A percentile compares a stretch with the other conserved stretches of the same genome.
Conservation (phyloP, 106 monocot genomes). For the Acanthochlamys bracteata region DNA sequence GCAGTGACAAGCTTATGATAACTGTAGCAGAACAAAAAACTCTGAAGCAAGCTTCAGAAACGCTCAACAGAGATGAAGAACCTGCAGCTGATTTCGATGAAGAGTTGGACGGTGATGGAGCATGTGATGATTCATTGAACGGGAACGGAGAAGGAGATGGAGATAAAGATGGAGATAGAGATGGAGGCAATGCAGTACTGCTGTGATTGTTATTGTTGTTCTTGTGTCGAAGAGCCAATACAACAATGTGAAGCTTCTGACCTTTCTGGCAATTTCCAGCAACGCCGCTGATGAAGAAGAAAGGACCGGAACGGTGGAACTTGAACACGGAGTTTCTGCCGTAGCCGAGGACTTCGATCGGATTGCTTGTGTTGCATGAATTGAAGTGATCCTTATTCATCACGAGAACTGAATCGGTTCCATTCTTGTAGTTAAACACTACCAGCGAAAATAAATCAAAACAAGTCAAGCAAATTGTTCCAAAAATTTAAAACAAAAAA, state of each 20-base stretch:
- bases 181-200: background rate
- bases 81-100: no score
- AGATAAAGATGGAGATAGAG: background rate
- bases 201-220: background rate
- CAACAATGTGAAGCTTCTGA: conserved; percentile 54
- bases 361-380: conserved; percentile 38
- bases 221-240: conserved; percentile 24
- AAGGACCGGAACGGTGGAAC: conserved; percentile 48
- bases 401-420: conserved; percentile 53
- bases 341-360: conserved; percentile 27
- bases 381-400: conserved; percentile 48
- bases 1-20: no score
- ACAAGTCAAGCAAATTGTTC: background rate
- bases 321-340: conserved; percentile 34
- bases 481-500: background rate
- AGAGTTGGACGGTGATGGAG: conserved; percentile 5
- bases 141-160: background rate
- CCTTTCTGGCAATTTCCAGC: conserved; percentile 36
- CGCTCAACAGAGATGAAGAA: no score
- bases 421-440: conserved; percentile 76
- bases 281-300: conserved; percentile 63
- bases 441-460: background rate
- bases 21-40: no score
- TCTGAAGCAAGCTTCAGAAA: no score
- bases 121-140: no score